Evolutionary conservation across 108 stramenopile genomes (phyloP), one percentile per base, ranked within the genome.

Genomic region (Nannochloropsis oceanica): DNA sequence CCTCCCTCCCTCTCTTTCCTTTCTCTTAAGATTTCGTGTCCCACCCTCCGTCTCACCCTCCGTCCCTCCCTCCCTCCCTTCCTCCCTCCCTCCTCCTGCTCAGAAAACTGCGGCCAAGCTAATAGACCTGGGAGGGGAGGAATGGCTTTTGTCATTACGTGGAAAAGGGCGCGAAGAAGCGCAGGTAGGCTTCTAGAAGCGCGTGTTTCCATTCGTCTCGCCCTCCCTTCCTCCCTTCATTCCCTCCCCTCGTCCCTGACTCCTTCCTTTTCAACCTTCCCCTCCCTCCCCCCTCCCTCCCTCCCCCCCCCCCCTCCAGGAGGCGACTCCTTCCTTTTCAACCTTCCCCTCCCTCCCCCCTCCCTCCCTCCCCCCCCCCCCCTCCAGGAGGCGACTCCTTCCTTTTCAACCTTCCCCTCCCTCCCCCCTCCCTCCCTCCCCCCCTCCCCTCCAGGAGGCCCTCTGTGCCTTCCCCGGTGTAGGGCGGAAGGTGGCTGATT

Each of bases 401-500:
- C 46, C 46, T 18, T 50, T 50, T 18, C 46, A 13, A 13, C 13
- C 18, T 50, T 50, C 46, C 46, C 46, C 46, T 50, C 0, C 46
- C 46, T 50, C 18, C 46, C 18, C 18, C 46, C 0, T 18, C 46
- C 46, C 46, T 50, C 46, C 46, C 18, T 50, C 18, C 46, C 18
- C 18, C 46, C 46, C 46, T 50, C 18, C 18, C 46, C 18, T 50
- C 46, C 46, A 50, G 46, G 14, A 50, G 18, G 46, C 46, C 13
- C 46, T 50, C 46, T 50, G 46, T 18, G 0, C 46, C 46, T 50
- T 50, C 46, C 46, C 46, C 13, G 46, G 46, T 18, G 46, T 50
- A 50, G 46, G 46, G 43, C 13, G 83, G 81, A 86, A 99, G 84
- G 97, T 99, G 0, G 99, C 99, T 14, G 99, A 99, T 87, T 99